A percentile compares a stretch with the other conserved stretches of the same genome.
Conservation (phyloP, 139 green algal species). For the Diplosphaera chodatii region DNA sequence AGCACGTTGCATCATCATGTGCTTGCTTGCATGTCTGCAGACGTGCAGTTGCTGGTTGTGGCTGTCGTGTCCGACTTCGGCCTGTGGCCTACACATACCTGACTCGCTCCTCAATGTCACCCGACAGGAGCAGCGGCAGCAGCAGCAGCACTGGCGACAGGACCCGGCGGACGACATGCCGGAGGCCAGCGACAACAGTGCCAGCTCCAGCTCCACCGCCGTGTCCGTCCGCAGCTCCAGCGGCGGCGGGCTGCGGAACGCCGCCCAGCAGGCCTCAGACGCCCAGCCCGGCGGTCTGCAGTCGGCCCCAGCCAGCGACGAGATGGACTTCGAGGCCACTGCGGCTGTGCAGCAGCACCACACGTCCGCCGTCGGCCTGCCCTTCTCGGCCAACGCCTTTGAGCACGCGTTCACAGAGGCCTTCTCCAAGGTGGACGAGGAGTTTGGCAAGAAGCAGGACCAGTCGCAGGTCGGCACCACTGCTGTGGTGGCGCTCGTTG, state of each 20-base stretch:
- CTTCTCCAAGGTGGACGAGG: conserved; percentile 48
- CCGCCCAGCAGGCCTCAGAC: no score
- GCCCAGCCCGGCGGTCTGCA: no score
- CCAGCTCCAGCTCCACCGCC: not conserved
- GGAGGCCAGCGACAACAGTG: not conserved
- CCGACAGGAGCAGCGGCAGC: no score
- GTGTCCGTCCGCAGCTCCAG: not conserved
- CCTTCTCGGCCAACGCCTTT: conserved; percentile 14
- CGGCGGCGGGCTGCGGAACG: no score
- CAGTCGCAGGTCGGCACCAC: conserved; percentile 29
- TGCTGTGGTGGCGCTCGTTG: conserved; percentile 60
- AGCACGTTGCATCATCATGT: no score
- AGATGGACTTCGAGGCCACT: conserved; percentile 14
- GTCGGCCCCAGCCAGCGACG: not conserved
- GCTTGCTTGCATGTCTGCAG: no score
- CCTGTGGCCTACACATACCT: no score
- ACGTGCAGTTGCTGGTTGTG: no score
- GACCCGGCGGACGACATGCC: not conserved
- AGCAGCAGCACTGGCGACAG: not conserved
- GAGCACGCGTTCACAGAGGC: conserved; percentile 44
- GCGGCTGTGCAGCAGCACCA: no score
- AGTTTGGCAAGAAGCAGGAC: conserved; percentile 31
- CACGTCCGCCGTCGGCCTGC: conserved; percentile 2
- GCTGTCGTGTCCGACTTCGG: no score
- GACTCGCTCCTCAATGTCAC: no score